Evolutionary conservation across 805 yeast species (phyloP), one percentile per base, ranked within the genome.

Genomic region (Yarrowia deformans): DNA sequence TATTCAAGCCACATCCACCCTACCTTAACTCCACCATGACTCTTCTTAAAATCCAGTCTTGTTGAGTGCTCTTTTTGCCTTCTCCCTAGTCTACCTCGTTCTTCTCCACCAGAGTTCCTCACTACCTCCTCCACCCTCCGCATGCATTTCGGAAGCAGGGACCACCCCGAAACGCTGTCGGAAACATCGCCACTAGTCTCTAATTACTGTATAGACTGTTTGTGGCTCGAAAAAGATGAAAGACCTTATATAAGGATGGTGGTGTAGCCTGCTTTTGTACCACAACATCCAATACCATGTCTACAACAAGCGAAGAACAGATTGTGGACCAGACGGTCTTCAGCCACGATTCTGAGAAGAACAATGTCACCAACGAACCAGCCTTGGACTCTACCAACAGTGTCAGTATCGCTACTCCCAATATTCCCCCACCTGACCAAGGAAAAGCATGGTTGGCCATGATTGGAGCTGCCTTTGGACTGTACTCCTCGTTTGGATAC

Each of bases 401-500:
- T n/a, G n/a, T n/a, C n/a, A n/a, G n/a, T n/a, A n/a, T n/a, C n/a
- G n/a, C n/a, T n/a, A n/a, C n/a, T n/a, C 29, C 29, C 29, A 2
- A 2, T 23, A 23, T 23, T 4, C 29, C 29, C 4, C 29, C 29
- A 23, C 68, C 68, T 0, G 68, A 63, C 18, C 34, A 14, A 8
- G 68, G 68, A 8, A 2, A 8, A 10, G 68, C 68, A 1, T 63
- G 68, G 68, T 6, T 63, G 18, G 56, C 68, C 6, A 63, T 63
- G 68, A 39, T 49, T 32, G 68, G 68, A 46, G 68, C 68, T 10
- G 23, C 29, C 2, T 48, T 63, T 18, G 68, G 68, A 1, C 46
- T 63, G 14, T 63, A 63, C 37, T 63, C 56, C 5, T 48, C 56
- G 3, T 85, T 89, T 74, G 96, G 96, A 1, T 72, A 90, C 37